Percentiles rank a stretch among this genome's conserved stretches.
Evolutionary conservation across 78 protist species (phyloP).

Genomic region (Dictyostelium intermedium): DNA sequence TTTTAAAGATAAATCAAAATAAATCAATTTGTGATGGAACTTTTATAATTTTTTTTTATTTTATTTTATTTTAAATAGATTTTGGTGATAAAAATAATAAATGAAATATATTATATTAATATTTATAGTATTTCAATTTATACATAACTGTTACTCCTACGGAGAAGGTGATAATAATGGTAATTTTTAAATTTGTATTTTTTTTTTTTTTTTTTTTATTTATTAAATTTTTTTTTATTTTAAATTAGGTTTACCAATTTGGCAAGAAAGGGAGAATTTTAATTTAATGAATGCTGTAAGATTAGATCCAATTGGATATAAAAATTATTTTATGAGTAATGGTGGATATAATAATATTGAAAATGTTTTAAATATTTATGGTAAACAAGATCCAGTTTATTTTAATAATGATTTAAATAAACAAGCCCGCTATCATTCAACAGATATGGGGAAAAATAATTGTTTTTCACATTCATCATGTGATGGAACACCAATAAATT

Average conservation of each 20-base stretch:
- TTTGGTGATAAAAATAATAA: too few relatives aligned
- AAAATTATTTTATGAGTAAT: background rate
- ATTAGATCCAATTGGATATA: slow-evolving; percentile 9
- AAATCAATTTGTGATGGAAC: too few relatives aligned
- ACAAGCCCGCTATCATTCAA: background rate
- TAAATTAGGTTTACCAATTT: background rate
- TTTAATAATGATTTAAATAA: background rate
- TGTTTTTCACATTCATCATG: background rate
- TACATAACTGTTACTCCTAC: too few relatives aligned
- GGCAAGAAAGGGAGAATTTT: slow-evolving; percentile 47
- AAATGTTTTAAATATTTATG: slow-evolving; percentile 15
- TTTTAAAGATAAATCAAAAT: too few relatives aligned
- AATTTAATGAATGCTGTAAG: slow-evolving; percentile 5
- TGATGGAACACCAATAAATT: background rate
- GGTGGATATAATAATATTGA: background rate
- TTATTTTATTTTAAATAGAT: too few relatives aligned
- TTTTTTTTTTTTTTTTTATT: background rate
- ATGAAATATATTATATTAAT: too few relatives aligned
- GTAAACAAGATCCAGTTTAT: background rate
- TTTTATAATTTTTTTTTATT: too few relatives aligned
- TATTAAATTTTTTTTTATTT: background rate
- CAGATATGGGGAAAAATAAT: background rate
- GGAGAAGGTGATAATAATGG: background rate
- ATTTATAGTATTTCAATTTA: too few relatives aligned
- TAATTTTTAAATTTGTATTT: background rate